Evolutionary conservation across 352 stramenopile species (phyloP).

Genomic region (Nothophytophthora sp.): DNA sequence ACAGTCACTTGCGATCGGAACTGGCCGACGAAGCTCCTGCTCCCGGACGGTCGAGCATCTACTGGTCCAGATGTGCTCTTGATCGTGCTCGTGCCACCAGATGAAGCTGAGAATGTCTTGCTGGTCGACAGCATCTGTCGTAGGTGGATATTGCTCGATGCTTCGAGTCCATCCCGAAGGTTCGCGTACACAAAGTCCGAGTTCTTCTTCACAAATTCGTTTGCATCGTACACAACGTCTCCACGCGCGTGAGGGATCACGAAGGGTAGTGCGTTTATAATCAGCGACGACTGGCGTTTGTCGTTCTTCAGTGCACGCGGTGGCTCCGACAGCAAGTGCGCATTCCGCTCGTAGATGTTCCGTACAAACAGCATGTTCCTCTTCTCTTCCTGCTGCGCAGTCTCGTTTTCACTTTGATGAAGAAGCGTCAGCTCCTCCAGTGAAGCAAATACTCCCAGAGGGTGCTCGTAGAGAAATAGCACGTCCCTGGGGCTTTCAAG

Average conservation of each 20-base stretch:
- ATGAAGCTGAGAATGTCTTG: background rate
- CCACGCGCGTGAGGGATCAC: conserved; percentile 50
- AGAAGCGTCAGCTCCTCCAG: conserved; percentile 72
- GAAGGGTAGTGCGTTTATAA: conserved; percentile 35
- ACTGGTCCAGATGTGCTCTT: background rate
- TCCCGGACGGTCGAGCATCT: conserved; percentile 9
- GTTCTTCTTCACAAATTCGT: conserved; percentile 73
- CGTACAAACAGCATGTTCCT: conserved; percentile 69
- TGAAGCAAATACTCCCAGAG: conserved; percentile 58
- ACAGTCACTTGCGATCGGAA: conserved; percentile 44
- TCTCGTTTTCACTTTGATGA: conserved; percentile 55
- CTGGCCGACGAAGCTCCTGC: conserved; percentile 37
- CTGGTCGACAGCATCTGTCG: conserved; percentile 24
- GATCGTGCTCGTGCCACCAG: background rate
- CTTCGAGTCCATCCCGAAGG: conserved; percentile 32
- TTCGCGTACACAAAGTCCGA: conserved; percentile 54
- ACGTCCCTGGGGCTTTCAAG: conserved; percentile 20
- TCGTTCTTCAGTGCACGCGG: conserved; percentile 11
- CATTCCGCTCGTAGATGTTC: conserved; percentile 64
- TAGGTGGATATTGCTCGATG: conserved; percentile 28
- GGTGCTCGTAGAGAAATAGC: conserved; percentile 51
- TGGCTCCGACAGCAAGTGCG: conserved; percentile 17
- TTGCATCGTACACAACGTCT: conserved; percentile 56
- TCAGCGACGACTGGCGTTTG: conserved; percentile 1
- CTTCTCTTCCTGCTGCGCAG: conserved; percentile 49